phyloP scores from a whole-genome alignment of 768 basidiomycete genomes.

The Termitomyces bulborhizus region DNA sequence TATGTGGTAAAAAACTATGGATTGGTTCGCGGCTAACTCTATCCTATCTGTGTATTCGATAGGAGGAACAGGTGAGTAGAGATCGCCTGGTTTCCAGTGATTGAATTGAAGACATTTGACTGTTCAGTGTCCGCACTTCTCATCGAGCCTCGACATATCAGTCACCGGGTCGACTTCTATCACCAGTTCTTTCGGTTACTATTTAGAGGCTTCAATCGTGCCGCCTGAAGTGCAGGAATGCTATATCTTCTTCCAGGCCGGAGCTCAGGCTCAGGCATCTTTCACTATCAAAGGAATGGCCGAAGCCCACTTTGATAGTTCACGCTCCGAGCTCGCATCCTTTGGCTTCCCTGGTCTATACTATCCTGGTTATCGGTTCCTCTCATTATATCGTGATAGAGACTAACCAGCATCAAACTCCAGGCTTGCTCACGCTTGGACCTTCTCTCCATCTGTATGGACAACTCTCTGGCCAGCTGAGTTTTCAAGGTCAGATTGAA shows the following conservation, averaged over 20 bases:
- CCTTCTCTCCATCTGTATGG: slow-evolving; percentile 1
- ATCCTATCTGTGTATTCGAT: background rate
- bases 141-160: background rate
- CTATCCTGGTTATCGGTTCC: background rate
- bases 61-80: background rate
- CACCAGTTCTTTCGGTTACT: background rate
- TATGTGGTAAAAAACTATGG: background rate
- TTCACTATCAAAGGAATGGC: background rate
- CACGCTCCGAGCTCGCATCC: background rate
- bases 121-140: background rate
- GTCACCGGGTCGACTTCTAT: background rate
- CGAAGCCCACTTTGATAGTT: background rate
- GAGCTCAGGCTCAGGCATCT: background rate
- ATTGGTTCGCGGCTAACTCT: background rate
- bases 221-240: background rate
- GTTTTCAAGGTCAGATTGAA: background rate
- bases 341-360: slow-evolving; percentile 1
- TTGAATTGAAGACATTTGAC: background rate
- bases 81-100: background rate
- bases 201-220: background rate
- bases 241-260: background rate
- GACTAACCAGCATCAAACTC: background rate
- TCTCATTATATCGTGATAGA: background rate
- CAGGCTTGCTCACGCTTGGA: background rate
- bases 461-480: background rate